These are phyloP conservation scores for Eleusine coracana DNA, from an alignment of 176 grass and related monocot species.

Conservation along the genomic window DNA sequence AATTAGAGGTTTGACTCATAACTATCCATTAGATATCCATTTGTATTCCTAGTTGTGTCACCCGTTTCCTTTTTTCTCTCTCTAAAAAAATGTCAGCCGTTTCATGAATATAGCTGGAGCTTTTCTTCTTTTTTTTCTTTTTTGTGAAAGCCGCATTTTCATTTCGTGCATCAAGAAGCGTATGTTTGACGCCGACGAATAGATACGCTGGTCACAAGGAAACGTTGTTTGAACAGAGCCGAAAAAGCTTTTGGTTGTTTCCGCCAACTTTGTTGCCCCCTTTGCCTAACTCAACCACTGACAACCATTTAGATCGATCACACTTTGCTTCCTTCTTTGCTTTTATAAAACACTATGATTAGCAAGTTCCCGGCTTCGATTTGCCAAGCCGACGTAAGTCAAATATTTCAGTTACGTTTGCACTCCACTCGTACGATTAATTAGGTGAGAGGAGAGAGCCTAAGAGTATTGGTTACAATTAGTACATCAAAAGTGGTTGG, in stretches of 20 bases:
- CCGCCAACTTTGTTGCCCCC: background rate
- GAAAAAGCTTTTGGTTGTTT: background rate
- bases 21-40: no score
- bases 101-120: no score
- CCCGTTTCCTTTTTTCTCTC: no score
- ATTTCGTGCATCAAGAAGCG: background rate
- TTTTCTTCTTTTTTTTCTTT: background rate
- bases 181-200: background rate
- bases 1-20: no score
- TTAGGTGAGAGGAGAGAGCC: no score
- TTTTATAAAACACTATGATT: conserved; percentile 10
- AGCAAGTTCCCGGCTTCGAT: background rate
- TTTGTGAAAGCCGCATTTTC: no score
- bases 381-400: background rate
- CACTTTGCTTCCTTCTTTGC: background rate
- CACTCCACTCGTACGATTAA: background rate
- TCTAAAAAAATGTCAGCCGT: no score
- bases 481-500: no score
- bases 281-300: background rate
- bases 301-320: background rate
- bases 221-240: background rate
- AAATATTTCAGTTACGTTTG: conserved; percentile 14
- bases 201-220: background rate
- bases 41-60: no score
- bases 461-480: background rate